phyloP scores from a whole-genome alignment of 2,329 filamentous ascomycete genomes.

The Colletotrichum tropicale region DNA sequence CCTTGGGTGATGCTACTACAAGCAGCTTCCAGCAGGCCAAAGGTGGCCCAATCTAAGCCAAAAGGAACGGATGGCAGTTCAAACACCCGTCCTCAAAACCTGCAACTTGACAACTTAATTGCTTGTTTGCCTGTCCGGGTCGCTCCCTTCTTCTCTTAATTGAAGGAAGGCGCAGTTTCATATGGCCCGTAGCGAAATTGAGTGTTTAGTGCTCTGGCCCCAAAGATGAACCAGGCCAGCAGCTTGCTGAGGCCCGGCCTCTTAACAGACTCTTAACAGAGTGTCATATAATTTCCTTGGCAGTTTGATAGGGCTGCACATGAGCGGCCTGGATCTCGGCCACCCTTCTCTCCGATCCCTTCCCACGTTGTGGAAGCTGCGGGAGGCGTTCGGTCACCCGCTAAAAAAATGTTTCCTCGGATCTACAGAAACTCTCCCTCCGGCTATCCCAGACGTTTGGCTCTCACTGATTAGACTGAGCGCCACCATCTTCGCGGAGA shows the following conservation, averaged over 20 bases:
- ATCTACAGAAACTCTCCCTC: not conserved
- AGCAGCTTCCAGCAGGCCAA: not conserved
- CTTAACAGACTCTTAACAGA: not conserved
- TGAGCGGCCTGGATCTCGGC: not conserved
- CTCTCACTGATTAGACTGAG: not conserved
- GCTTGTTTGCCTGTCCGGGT: not conserved
- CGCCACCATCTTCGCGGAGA: not conserved
- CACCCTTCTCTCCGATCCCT: not conserved
- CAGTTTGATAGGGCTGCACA: not conserved
- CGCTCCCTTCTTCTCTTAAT: too few species aligned
- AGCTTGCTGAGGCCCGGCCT: not conserved
- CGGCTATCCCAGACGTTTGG: not conserved
- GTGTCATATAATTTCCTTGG: not conserved
- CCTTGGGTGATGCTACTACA: not conserved
- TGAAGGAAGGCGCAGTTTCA: not conserved
- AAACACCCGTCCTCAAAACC: not conserved
- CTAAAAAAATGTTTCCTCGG: not conserved
- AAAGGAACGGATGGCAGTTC: slow-evolving; percentile 17
- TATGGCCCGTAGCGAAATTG: not conserved
- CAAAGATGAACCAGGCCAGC: not conserved
- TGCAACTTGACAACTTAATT: not conserved
- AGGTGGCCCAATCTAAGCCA: not conserved
- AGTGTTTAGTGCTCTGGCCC: not conserved
- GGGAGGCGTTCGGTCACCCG: not conserved
- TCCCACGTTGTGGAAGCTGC: not conserved